Base-by-base conservation (phyloP, 2,329 filamentous ascomycete genomes). In the Amauroascus verrucosus region DNA sequence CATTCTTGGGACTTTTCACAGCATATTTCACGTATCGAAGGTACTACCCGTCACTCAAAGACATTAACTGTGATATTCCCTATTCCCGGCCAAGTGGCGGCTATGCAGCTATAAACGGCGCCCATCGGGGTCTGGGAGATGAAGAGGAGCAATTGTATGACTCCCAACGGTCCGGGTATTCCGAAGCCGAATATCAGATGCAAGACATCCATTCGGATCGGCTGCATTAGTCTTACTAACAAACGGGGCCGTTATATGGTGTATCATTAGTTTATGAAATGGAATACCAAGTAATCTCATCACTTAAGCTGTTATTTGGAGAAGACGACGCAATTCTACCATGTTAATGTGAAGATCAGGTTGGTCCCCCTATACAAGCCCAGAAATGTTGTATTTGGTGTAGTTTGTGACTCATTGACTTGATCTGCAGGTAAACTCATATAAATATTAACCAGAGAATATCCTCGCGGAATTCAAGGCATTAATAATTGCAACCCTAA, bases 11-110 rank as follows among this genome's bases (percentile, higher is more conserved):
- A 0, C 68, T 80, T 28, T 53, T 68, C 1, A 69, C 83, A 2
- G 75, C 79, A 13, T 78, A 75, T 63, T 77, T 79, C 56, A 78
- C 77, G 6, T 84, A 82, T 63, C 69, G 79, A 51, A 69, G 80
- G 48, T 83, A 83, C 61, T 84, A 78, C 61, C 80, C 80, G 0
- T 66, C 54, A 1, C 32, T 59, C 35, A 48, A 20, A 20, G 47
- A 54, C 1, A 41, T 46, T 5, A 35, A 58, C 30, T 58, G 56
- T 22, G 54, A 59, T 37, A 51, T 9, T 14, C 56, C 56, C 1
- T 59, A 59, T 38, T 35, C 47, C 18, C 18, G 45, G 38, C 37
- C 55, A 49, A 48, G 32, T 11, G 40, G 43, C 13, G 35, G 40
- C 30, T 43, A 56, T 26, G 38, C 35, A 14, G 40, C 41, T 11